These are phyloP conservation scores for Penicillium lividum DNA, from an alignment of 495 filamentous ascomycete genomes.

Conservation along the genomic window DNA sequence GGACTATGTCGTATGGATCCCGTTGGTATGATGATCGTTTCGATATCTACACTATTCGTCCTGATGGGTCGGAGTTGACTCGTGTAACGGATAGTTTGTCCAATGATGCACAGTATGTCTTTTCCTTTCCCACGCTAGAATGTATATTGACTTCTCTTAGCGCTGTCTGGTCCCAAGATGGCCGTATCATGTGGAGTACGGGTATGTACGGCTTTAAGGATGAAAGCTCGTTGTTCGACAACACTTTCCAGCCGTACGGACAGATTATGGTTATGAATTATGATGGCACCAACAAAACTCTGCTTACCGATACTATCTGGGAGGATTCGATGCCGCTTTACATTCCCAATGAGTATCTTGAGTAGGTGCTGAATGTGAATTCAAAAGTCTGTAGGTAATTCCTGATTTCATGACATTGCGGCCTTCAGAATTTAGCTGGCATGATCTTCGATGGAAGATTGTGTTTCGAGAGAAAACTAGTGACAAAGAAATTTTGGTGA, in stretches of 20 bases:
- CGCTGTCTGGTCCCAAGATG: constrained; percentile 42
- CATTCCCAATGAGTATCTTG: constrained; percentile 18
- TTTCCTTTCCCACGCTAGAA: not conserved
- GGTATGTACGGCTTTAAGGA: constrained; percentile 40
- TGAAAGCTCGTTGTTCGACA: constrained; percentile 35
- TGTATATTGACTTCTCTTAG: not conserved
- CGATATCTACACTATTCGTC: constrained; percentile 12
- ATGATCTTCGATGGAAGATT: too few species aligned
- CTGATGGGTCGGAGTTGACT: constrained; percentile 8
- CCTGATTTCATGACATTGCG: not conserved
- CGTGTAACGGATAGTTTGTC: constrained; percentile 9
- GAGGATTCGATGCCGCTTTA: constrained; percentile 39
- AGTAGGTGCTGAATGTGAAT: not conserved
- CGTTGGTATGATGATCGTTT: constrained; percentile 6
- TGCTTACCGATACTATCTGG: constrained; percentile 37
- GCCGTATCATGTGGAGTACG: constrained; percentile 35
- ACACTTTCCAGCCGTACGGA: constrained; percentile 40
- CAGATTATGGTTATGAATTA: constrained; percentile 38
- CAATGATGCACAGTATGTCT: constrained; percentile 14
- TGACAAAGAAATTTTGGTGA: too few species aligned
- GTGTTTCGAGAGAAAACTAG: too few species aligned
- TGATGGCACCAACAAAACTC: constrained; percentile 32
- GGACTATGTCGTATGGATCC: not conserved
- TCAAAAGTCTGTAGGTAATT: constrained; percentile 2
- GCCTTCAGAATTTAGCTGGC: too few species aligned